Base-by-base conservation (phyloP, 495 filamentous ascomycete genomes). In the Neurospora hispaniola region DNA sequence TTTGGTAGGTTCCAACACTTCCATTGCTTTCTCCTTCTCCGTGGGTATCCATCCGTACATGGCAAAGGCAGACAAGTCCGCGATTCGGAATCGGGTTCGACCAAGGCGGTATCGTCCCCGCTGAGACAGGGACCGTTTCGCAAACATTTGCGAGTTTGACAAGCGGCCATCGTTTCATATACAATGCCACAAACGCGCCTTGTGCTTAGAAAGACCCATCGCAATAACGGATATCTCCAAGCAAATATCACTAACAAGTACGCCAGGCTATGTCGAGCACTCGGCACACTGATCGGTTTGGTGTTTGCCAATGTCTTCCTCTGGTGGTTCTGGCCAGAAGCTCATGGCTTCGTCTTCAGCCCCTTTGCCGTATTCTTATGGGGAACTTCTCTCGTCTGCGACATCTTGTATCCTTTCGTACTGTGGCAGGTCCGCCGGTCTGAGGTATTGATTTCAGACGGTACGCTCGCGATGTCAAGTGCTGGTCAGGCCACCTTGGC, bases 281-380 rank as follows among this genome's bases (percentile, higher is more conserved):
- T 81, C 38, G 84, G 83, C 9, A 81, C 82, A 4, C 3, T 84
- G 31, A 54, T 80, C 62, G 84, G 82, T 35, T 69, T 83, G 38
- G 71, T 78, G 18, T 18, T 80, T 2, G 71, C 72, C 38, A 80
- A 80, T 73, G 71, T 72, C 3, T 79, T 80, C 66, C 74, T 79
- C 69, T 85, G 79, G 79, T 83, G 76, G 72, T 78, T 79, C 71
- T 85, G 83, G 83, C 79, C 79, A 20, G 81, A 84, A 38, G 81
- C 80, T 0, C 79, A 85, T 74, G 76, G 72, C 3, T 86, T 80
- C 48, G 78, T 82, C 43, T 75, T 80, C 72, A 75, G 68, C 35
- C 81, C 78, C 0, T 77, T 81, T 70, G 74, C 79, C n/a, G 23
- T 83, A 23, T 80, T 83, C 70, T 27, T 85, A 4, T 79, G 75